Base-by-base conservation (phyloP, 148 eudicot species). In the Dianthus caryophyllus region DNA sequence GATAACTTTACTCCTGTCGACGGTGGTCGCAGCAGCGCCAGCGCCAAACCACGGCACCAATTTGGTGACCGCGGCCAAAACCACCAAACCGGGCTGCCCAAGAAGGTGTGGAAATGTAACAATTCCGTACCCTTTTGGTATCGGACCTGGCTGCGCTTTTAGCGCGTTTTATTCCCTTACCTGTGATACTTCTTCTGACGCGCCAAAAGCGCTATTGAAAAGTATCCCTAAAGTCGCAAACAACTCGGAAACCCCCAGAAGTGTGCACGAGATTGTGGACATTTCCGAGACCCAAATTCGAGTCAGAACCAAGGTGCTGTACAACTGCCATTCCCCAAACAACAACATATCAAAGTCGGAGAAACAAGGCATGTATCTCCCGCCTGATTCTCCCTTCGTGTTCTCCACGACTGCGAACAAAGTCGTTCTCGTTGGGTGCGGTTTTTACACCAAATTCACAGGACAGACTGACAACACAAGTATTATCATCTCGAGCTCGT, bases 341-440 rank as follows among this genome's bases (percentile, higher is more conserved):
- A n/a, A 14, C 0, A 44, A 43, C 15, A 1, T 44, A 14, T 6
- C 51, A 2, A 44, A 25, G 6, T 44, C 51, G 0, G 8, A 6
- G 15, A 27, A 25, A 63, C 36, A 46, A 16, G 51, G 66, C 6
- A 63, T 26, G 51, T 13, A 13, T 2, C 66, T 43, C 25, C 31
- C 66, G 44, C 38, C 52, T 0, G 52, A 16, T 43, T 65, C 78
- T 0, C 84, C 87, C 1, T 83, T 60, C 63, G 71, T 61, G 12
- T 73, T 83, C 72, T 84, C 85, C 0, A 65, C 71, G 0, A 52
- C 70, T 1, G 58, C 58, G 24, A 85, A 80, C 60, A 76, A 24
- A 41, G 77, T 82, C 43, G 73, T 71, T 0, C 65, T 74, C 22
- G 30, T 87, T 6, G 93, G 93, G 1, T 87, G 93, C 16, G 82